These are phyloP conservation scores for Hyparrhenia diplandra DNA, from an alignment of 176 grass and related monocot genomes.

Conservation along the genomic window DNA sequence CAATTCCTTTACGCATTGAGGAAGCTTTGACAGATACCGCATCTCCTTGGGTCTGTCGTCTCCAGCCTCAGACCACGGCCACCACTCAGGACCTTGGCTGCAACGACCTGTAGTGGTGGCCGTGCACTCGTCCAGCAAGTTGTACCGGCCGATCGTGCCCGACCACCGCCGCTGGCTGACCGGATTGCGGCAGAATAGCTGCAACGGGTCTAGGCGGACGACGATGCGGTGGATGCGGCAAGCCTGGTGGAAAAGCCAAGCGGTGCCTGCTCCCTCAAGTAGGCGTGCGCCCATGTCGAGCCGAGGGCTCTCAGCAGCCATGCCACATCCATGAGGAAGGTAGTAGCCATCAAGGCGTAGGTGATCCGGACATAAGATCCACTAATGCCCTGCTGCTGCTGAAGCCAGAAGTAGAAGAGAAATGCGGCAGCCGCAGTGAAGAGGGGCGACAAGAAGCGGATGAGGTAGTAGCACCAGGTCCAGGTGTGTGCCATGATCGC, in stretches of 20 bases:
- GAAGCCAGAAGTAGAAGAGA: background rate
- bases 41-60: background rate
- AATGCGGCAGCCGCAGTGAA: background rate
- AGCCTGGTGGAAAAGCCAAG: background rate
- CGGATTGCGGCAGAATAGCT: background rate
- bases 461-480: background rate
- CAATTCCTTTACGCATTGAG: background rate
- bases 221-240: background rate
- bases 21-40: background rate
- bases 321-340: background rate
- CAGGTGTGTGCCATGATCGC: background rate
- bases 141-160: background rate
- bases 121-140: background rate
- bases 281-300: background rate
- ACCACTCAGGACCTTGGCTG: no score
- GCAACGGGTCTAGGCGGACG: background rate
- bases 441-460: background rate
- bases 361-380: background rate
- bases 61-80: no score
- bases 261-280: background rate
- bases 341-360: background rate
- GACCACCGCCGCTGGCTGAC: background rate
- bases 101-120: no score
- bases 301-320: background rate
- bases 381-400: background rate